phyloP scores from a whole-genome alignment of 78 protist species.

The Dictyostelium intermedium region DNA sequence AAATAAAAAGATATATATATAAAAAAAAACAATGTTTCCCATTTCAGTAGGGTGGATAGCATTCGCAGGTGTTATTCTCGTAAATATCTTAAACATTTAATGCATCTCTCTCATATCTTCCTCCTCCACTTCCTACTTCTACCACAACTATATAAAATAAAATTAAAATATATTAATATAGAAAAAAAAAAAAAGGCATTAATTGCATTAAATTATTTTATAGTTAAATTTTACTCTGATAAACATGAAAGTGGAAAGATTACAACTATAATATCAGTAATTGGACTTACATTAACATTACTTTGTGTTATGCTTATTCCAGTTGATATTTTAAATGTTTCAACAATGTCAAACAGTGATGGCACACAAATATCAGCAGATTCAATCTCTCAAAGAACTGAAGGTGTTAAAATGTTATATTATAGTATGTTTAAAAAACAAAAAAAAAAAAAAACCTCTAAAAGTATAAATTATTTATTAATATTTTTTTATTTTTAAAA shows the following conservation, averaged over 20 bases:
- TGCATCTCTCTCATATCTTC: too few species aligned
- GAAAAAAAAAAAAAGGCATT: neutral
- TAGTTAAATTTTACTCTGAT: conserved; percentile 69
- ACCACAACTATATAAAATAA: neutral
- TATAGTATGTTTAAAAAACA: conserved; percentile 29
- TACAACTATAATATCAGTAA: conserved; percentile 58
- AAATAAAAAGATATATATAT: too few species aligned
- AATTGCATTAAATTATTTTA: conserved; percentile 24
- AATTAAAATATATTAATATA: neutral
- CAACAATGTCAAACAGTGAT: conserved; percentile 44
- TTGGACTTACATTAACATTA: conserved; percentile 51
- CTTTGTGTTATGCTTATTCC: conserved; percentile 80
- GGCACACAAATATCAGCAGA: conserved; percentile 27
- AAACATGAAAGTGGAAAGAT: conserved; percentile 69
- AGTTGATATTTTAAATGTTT: conserved; percentile 66
- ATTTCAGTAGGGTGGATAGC: neutral
- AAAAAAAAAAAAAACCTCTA: neutral
- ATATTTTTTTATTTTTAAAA: neutral
- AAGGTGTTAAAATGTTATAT: conserved; percentile 31
- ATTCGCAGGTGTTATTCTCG: neutral
- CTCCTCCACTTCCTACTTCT: neutral
- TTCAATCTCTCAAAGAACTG: neutral
- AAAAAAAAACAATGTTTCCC: neutral
- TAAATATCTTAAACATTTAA: neutral
- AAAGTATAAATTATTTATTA: neutral